Conservation (phyloP, 2,329 filamentous ascomycete species). For the Aspergillus fischeri region DNA sequence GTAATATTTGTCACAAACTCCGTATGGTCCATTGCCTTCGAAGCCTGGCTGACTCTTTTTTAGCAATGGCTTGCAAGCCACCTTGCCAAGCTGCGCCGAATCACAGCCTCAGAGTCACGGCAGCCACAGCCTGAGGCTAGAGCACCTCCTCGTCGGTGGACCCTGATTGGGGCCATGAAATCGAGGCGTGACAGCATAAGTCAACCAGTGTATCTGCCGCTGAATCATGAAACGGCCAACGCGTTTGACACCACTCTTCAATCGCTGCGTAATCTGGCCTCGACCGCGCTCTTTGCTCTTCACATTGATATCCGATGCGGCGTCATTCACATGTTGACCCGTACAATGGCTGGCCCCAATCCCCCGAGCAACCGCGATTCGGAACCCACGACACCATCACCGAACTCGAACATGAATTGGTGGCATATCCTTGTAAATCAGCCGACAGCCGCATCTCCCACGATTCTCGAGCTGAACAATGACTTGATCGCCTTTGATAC, state of each 20-base stretch:
- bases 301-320: slow-evolving; percentile 86
- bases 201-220: slow-evolving; percentile 72
- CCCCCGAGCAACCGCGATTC: slow-evolving; percentile 29
- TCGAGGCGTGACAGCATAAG: slow-evolving; percentile 53
- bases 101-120: slow-evolving; percentile 64
- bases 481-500: slow-evolving; percentile 86
- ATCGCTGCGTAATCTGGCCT: slow-evolving; percentile 76
- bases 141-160: slow-evolving; percentile 72
- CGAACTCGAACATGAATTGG: slow-evolving; percentile 70
- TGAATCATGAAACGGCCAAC: slow-evolving; percentile 80
- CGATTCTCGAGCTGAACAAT: slow-evolving; percentile 77
- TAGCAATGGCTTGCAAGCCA: slow-evolving; percentile 86
- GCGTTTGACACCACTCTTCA: slow-evolving; percentile 83
- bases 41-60: slow-evolving; percentile 11
- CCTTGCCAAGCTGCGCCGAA: slow-evolving; percentile 73
- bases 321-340: slow-evolving; percentile 71
- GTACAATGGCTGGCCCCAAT: slow-evolving; percentile 58
- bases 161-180: slow-evolving; percentile 64
- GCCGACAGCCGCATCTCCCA: slow-evolving; percentile 50
- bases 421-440: slow-evolving; percentile 41
- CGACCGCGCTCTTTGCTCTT: slow-evolving; percentile 74
- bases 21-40: background rate
- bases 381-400: slow-evolving; percentile 45
- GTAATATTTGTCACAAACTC: slow-evolving; percentile 20
- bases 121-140: slow-evolving; percentile 40